Percentiles rank a stretch among this genome's conserved stretches.
Evolutionary conservation across 495 filamentous ascomycete species (phyloP).

Genomic region (Talaromyces trachyspermus): DNA sequence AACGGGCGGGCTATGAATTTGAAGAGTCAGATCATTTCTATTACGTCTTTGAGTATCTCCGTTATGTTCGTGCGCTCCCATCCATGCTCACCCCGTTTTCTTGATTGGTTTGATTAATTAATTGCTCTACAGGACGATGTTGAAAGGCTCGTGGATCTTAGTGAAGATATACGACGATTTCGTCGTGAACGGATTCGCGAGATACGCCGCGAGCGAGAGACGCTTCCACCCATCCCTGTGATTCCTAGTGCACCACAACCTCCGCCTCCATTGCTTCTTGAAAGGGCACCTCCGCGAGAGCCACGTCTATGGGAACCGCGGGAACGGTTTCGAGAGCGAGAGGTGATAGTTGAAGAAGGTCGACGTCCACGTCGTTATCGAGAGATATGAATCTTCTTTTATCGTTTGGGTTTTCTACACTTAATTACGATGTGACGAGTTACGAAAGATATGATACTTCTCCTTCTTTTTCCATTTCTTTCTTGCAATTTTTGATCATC

Average conservation of each 20-base stretch:
- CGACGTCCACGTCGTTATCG: slow-evolving; percentile 6
- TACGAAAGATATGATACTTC: neutral
- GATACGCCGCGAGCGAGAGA: slow-evolving; percentile 69
- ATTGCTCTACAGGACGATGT: slow-evolving; percentile 66
- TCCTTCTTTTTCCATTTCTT: no score
- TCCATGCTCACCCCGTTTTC: slow-evolving; percentile 5
- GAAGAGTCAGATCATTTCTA: slow-evolving; percentile 87
- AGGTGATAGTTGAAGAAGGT: slow-evolving; percentile 13
- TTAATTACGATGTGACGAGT: neutral
- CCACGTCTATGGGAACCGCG: slow-evolving; percentile 15
- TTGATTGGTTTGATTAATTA: slow-evolving; percentile 15
- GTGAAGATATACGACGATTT: slow-evolving; percentile 70
- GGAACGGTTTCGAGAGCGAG: slow-evolving; percentile 14
- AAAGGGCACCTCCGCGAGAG: slow-evolving; percentile 8
- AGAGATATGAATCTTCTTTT: neutral
- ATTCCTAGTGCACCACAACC: slow-evolving; percentile 7
- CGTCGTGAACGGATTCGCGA: slow-evolving; percentile 54
- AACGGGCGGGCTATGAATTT: slow-evolving; percentile 76
- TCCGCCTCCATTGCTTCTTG: slow-evolving; percentile 9
- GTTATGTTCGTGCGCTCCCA: slow-evolving; percentile 50
- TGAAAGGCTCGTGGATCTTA: slow-evolving; percentile 58
- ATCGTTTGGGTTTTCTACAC: neutral
- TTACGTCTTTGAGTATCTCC: slow-evolving; percentile 87
- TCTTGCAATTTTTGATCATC: no score
- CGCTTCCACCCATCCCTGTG: slow-evolving; percentile 23